Base-by-base conservation (phyloP, 108 stramenopile species). In the Pseudonitzschia delicatissima region DNA sequence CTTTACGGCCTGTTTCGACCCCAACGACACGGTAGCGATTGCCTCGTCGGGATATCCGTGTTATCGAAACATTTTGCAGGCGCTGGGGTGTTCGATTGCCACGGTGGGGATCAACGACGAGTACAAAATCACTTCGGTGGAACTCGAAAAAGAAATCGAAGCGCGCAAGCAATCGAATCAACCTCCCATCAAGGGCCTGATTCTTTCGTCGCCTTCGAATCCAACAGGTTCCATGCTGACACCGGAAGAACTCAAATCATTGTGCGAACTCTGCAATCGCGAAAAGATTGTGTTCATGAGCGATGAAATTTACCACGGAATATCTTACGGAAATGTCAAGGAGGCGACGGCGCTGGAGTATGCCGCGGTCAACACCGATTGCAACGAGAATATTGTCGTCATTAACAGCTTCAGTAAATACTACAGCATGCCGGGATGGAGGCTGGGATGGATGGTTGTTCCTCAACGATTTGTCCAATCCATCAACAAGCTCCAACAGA, bases 291-390 rank as follows among this genome's bases (percentile, higher is more conserved):
- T 81, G 27, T 97, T 96, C 77, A 69, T 97, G 18, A 87, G 86
- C 2, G 97, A 97, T 65, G 97, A 97, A 74, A 96, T 97, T 42
- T 97, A 97, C 73, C 97, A 97, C 63, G 91, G 92, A 9, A 97
- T 97, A 20, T 78, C 83, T 31, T 97, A 93, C 67, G 95, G 88
- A 27, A 78, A 84, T 67, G 40, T 40, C 31, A 29, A 79, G 71
- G 91, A 91, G 74, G 91, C 92, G 11, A 92, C 94, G 15, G 95
- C 96, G 11, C 75, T 95, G 31, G 39, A 72, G 37, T 92, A 64
- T 28, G 53, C 52, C 11, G 51, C 53, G 8, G 29, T 3, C 6
- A 1, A 8, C 31, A 4, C 17, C 50, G 3, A 11, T 18, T 4
- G n/a, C 11, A 55, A 33, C 53, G 32, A 33, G 31, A 82, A 77